Evolutionary conservation across 1,284 basidiomycete genomes (phyloP).

Genomic region (Irpex sp.): DNA sequence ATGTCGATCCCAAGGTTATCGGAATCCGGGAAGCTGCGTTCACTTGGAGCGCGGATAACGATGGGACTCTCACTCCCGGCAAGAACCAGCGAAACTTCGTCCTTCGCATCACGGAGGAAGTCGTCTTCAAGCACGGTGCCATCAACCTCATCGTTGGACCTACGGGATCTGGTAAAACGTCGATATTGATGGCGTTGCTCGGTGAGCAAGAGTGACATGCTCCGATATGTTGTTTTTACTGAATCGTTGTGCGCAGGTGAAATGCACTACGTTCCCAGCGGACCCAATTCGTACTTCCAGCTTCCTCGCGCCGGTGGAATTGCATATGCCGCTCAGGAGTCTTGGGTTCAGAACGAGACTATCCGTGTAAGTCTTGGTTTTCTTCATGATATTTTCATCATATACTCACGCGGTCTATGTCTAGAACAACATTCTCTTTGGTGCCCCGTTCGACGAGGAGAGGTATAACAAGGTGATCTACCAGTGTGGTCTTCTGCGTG

Average conservation of each 20-base stretch:
- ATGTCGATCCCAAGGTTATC: conserved; percentile 25
- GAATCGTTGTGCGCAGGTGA: conserved; percentile 34
- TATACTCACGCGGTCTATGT: background rate
- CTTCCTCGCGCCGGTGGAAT: conserved; percentile 67
- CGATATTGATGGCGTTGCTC: conserved; percentile 53
- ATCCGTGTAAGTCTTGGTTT: conserved; percentile 30
- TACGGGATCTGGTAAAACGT: conserved; percentile 51
- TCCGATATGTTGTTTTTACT: background rate
- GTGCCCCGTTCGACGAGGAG: conserved; percentile 33
- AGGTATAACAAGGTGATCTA: conserved; percentile 32
- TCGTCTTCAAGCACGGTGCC: conserved; percentile 55
- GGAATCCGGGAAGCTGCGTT: conserved; percentile 42
- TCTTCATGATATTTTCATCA: background rate
- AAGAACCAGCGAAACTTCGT: conserved; percentile 37
- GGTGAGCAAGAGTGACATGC: conserved; percentile 27
- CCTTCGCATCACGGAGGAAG: conserved; percentile 46
- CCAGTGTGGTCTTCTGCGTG: conserved; percentile 52
- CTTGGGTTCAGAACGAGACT: conserved; percentile 66
- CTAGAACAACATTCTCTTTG: conserved; percentile 38
- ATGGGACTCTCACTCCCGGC: conserved; percentile 25
- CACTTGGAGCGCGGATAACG: conserved; percentile 34
- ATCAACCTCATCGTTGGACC: conserved; percentile 67
- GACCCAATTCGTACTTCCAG: conserved; percentile 57
- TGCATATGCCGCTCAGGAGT: conserved; percentile 74
- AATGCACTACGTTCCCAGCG: conserved; percentile 55